Base-by-base conservation (phyloP, 1,284 basidiomycete genomes). In the Cutaneotrichosporon cavernicola region DNA sequence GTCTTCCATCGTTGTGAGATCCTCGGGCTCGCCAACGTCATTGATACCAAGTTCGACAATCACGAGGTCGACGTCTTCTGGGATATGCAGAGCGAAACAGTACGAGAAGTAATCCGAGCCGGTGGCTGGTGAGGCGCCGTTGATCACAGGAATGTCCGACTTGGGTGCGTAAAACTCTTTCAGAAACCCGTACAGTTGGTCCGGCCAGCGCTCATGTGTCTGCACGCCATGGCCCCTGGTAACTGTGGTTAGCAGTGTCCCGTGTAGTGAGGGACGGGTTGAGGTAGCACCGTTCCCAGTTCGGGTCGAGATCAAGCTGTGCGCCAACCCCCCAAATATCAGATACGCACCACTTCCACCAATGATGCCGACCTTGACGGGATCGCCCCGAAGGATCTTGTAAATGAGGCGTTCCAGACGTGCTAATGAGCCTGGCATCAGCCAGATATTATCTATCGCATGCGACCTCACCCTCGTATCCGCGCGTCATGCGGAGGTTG, bases 1-100 rank as follows among this genome's bases (percentile, higher is more conserved):
- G 78, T 92, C 86, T 43, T 89, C 86, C 74, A 91, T 85, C 70
- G 87, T 87, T 10, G 43, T 38, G 32, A 40, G 38, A 22, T 56
- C 55, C 5, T 79, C 77, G 2, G 67, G 71, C 14, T 77, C 69
- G 3, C 70, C 73, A 56, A 79, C 76, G 58, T 81, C 80, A 62
- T 81, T 81, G 56, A 81, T 71, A 1, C 72, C 77, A 10, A 80
- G 70, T 58, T 81, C 80, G 31, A 81, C 69, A 22, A 80, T 52
- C 43, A 81, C 72, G 4, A 80, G 65, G 52, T 80, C 76, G 6
- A 74, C 72, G 1, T 76, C 66, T 1, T 51, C 31, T 2, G 68
- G 68, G 13, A 80, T 77, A 60, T 81, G 80, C 4, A 79, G 64
- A 2, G 75, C 69, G 62, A 80, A 79, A 65, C 80, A 81, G 65